These are phyloP conservation scores for Malus hybrid DNA, from an alignment of 331 rosid species.

Conservation along the genomic window DNA sequence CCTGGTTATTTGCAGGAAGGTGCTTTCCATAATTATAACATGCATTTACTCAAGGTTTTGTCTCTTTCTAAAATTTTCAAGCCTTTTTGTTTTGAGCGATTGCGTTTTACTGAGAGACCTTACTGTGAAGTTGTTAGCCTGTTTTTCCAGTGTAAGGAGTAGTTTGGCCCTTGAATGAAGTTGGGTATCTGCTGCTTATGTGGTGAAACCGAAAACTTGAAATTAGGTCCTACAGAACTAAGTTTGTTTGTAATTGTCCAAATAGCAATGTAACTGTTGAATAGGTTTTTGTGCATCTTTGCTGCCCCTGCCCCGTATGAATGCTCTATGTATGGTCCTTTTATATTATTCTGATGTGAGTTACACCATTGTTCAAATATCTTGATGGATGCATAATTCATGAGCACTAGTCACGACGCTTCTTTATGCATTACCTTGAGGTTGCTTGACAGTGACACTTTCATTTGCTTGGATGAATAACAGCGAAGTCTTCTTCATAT, in stretches of 20 bases:
- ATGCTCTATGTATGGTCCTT: background rate
- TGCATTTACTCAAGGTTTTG: slow-evolving; percentile 10
- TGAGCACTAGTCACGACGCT: background rate
- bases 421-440: background rate
- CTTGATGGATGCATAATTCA: background rate
- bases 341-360: background rate
- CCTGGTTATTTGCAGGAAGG: slow-evolving; percentile 15
- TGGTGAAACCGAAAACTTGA: background rate
- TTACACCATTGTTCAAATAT: background rate
- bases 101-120: slow-evolving; percentile 7
- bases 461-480: background rate
- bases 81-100: slow-evolving; percentile 5
- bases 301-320: background rate
- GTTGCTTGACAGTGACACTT: background rate
- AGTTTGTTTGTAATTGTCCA: background rate
- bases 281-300: background rate
- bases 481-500: background rate
- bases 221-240: background rate
- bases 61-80: background rate
- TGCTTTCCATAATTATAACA: slow-evolving; percentile 22
- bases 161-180: background rate
- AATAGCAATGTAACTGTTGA: background rate
- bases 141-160: background rate
- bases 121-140: slow-evolving; percentile 3
- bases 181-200: background rate